phyloP scores from a whole-genome alignment of 441 rosid species.

The Mallotus repandus region DNA sequence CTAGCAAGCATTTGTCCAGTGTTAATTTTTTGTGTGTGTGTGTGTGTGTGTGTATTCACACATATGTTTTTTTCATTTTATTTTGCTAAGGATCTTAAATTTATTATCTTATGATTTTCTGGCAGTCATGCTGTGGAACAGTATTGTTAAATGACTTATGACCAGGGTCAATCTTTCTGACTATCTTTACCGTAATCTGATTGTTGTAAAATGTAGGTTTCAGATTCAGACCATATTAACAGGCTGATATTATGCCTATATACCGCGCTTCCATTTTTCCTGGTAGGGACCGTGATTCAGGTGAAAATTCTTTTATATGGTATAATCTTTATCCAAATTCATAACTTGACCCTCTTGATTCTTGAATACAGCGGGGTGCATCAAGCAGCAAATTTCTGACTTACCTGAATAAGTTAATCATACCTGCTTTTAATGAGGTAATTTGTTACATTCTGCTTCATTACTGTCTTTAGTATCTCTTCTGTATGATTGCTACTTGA shows the following conservation, averaged over 20 bases:
- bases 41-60: no score
- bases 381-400: slow-evolving; percentile 85
- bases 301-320: not conserved
- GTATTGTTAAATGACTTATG: not conserved
- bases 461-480: not conserved
- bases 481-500: not conserved
- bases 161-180: not conserved
- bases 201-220: slow-evolving; percentile 56
- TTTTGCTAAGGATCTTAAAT: no score
- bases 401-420: slow-evolving; percentile 79
- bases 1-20: no score
- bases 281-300: slow-evolving; percentile 46
- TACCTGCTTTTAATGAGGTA: slow-evolving; percentile 94
- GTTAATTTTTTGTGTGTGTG: not conserved
- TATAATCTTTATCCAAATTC: slow-evolving; percentile 4
- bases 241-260: slow-evolving; percentile 91
- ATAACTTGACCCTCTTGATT: not conserved
- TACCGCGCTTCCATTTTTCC: slow-evolving; percentile 88
- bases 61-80: not conserved
- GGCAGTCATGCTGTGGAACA: slow-evolving; percentile 4
- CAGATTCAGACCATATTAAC: slow-evolving; percentile 88
- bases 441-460: not conserved
- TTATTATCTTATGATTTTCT: not conserved
- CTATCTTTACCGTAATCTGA: slow-evolving; percentile 12
- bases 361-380: slow-evolving; percentile 71